phyloP scores from a whole-genome alignment of 345 rosid species.

The Gossypioides kirkii region DNA sequence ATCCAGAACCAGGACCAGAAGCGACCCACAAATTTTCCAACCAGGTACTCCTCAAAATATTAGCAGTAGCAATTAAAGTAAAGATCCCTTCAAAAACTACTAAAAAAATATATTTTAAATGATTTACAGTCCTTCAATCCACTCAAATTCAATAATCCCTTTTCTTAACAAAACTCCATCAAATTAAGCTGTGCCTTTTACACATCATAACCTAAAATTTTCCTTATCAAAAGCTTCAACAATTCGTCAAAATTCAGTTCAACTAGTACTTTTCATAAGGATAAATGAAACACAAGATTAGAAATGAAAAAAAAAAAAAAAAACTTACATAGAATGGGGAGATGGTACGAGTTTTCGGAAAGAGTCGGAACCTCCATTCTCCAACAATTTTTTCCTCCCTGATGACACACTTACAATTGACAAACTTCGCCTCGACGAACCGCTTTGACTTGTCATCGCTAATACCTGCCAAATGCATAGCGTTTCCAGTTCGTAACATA shows the following conservation, averaged over 20 bases:
- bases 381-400: conserved; percentile 52
- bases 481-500: not conserved
- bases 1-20: not conserved
- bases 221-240: not conserved
- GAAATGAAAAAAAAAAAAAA: not conserved
- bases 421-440: conserved; percentile 61
- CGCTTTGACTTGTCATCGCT: conserved; percentile 73
- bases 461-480: not conserved
- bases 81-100: not conserved
- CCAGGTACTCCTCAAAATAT: not conserved
- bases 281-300: not conserved
- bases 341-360: conserved; percentile 51
- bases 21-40: not conserved
- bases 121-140: not conserved
- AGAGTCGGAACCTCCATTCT: conserved; percentile 48
- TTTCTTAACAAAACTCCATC: not conserved
- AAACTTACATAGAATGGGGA: conserved; percentile 54
- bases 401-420: conserved; percentile 41
- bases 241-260: not conserved
- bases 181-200: not conserved
- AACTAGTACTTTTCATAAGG: not conserved
- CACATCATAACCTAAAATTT: not conserved
- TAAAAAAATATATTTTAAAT: not conserved
- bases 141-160: not conserved
- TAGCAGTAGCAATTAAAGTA: not conserved